These are phyloP conservation scores for Pulicaria dysenterica DNA, from an alignment of 129 eudicot genomes.

Conservation along the genomic window DNA sequence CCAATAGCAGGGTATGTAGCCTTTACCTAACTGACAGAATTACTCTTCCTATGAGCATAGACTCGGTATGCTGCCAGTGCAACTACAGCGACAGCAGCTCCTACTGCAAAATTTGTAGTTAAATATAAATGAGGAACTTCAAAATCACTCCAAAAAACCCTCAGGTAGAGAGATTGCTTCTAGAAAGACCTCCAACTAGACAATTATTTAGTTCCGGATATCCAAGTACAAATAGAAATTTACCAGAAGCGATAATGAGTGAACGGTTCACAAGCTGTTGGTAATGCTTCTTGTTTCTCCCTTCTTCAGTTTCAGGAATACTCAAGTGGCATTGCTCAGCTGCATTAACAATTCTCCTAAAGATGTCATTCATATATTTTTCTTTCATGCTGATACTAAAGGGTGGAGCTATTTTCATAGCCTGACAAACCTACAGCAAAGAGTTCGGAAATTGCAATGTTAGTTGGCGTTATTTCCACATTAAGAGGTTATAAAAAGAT, in stretches of 20 bases:
- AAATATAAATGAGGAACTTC: conserved; percentile 4
- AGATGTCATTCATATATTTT: conserved; percentile 60
- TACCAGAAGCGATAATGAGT: conserved; percentile 68
- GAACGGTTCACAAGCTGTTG: conserved; percentile 61
- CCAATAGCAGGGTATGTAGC: conserved; percentile 15
- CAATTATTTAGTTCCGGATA: no score
- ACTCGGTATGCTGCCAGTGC: conserved; percentile 71
- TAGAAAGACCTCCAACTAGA: no score
- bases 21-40: conserved; percentile 49
- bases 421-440: conserved; percentile 60
- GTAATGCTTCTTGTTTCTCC: conserved; percentile 66
- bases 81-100: conserved; percentile 72
- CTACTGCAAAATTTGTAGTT: conserved; percentile 56
- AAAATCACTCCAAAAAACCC: background rate
- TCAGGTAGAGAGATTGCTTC: no score
- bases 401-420: conserved; percentile 77
- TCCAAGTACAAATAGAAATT: background rate
- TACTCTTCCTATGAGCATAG: conserved; percentile 60
- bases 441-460: conserved; percentile 13
- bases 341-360: conserved; percentile 64
- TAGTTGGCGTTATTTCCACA: conserved; percentile 6
- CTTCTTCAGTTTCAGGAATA: conserved; percentile 79
- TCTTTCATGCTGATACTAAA: conserved; percentile 69
- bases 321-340: conserved; percentile 73
- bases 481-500: background rate